Conservation (phyloP, 2,329 filamentous ascomycete species). For the Chaetomium strumarium region DNA sequence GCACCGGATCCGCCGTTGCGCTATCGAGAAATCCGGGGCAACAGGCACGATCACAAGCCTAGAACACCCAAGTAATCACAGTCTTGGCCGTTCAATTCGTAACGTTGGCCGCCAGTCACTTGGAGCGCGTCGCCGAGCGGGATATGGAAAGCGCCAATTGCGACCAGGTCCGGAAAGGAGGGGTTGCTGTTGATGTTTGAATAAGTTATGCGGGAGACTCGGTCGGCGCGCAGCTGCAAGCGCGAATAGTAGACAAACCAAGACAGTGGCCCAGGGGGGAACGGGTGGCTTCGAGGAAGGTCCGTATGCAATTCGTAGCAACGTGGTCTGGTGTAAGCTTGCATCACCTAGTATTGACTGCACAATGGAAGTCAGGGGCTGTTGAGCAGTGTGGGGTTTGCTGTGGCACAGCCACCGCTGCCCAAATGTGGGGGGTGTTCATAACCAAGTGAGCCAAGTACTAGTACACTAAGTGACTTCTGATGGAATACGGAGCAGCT, state of each 20-base stretch:
- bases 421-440: too few relatives aligned
- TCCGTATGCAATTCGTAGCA: background rate
- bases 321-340: background rate
- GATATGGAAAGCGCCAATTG: slow-evolving; percentile 6
- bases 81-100: background rate
- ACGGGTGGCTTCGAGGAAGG: background rate
- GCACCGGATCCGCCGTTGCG: background rate
- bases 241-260: background rate
- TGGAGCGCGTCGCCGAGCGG: background rate
- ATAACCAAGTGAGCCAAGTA: too few relatives aligned
- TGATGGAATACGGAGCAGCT: too few relatives aligned
- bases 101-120: background rate
- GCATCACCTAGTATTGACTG: background rate
- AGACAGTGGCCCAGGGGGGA: background rate
- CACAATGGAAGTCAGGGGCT: too few relatives aligned
- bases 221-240: background rate
- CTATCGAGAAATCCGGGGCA: background rate
- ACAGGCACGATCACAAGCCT: background rate
- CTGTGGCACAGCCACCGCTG: too few relatives aligned
- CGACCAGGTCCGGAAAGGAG: background rate
- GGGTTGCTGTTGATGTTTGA: slow-evolving; percentile 1
- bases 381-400: too few relatives aligned
- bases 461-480: too few relatives aligned
- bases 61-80: too few relatives aligned
- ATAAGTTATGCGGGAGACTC: background rate